phyloP scores from a whole-genome alignment of 2,329 filamentous ascomycete species.

The Hymenoscyphus fraxineus region DNA sequence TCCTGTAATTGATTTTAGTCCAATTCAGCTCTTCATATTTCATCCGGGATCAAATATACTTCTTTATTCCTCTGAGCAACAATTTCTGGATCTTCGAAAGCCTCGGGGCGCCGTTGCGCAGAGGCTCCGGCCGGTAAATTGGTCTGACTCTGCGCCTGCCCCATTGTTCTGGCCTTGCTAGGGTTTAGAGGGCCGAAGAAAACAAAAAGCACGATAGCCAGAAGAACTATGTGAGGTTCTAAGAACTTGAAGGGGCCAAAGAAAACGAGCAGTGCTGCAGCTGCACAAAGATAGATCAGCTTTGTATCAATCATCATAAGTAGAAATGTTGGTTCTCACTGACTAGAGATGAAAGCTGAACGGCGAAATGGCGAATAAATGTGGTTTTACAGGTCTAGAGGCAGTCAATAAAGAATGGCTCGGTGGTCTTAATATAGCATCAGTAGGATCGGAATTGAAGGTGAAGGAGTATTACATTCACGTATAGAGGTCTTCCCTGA shows the following conservation, averaged over 20 bases:
- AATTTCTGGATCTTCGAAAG: neutral
- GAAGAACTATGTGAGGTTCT: neutral
- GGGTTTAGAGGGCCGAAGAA: neutral
- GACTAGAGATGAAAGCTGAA: neutral
- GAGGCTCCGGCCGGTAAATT: neutral
- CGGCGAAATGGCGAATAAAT: neutral
- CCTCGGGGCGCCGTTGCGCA: neutral
- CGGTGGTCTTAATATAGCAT: neutral
- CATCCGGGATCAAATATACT: neutral
- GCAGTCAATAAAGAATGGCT: neutral
- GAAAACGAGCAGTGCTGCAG: neutral
- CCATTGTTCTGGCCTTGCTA: neutral
- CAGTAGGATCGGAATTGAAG: neutral
- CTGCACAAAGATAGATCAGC: neutral
- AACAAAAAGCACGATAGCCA: neutral
- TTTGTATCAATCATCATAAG: neutral
- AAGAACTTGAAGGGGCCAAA: neutral
- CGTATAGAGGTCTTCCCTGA: neutral
- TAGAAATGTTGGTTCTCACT: neutral
- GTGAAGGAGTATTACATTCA: neutral
- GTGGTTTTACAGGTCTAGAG: neutral
- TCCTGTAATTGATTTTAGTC: neutral
- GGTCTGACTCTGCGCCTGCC: neutral
- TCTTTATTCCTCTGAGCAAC: neutral
- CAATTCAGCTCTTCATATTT: neutral